Evolutionary conservation across 495 filamentous ascomycete genomes (phyloP), one percentile per base, ranked within the genome.

Genomic region (Staphylotrichum longicolle): DNA sequence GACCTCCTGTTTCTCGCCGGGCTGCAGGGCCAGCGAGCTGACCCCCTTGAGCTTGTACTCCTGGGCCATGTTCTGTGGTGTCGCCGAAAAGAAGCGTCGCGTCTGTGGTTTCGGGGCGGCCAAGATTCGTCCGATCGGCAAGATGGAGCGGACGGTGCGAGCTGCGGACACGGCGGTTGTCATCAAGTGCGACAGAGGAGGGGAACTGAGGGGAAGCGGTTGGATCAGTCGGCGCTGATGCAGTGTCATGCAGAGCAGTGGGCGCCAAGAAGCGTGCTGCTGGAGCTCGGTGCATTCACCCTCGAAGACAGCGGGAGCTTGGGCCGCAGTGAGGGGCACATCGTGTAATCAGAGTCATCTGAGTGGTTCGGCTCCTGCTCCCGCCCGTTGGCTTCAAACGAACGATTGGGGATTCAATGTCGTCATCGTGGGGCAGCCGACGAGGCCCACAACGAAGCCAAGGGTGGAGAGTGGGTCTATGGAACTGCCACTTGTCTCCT

Each of bases 41-140:
- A 96, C 77, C 58, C 81, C 87, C 68, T 94, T 96, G 65, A 98
- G 82, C 70, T 91, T 95, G 78, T 88, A 97, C 79, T 96, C 89
- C 58, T 88, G 73, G 27, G 78, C 76, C 80, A 83, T 82, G 20
- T 15, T 62, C 10, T 2, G 51, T 20, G 48, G 30, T 32, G 10
- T 6, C 12, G 62, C 56, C 9, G 62, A 45, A 9, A 50, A 64
- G 1, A 57, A 50, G 1, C 6, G 54, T 27, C 49, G 54, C 10
- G 44, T 20, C 35, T 10, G 9, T 14, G 27, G 7, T 7, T 2
- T 52, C 20, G 45, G 32, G 5, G 6, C 4, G 9, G 27, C 14
- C 2, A 53, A 41, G 15, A 64, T 57, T 15, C 49, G 55, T 54
- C 57, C 33, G 20, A 48, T 27, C 1, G 20, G 20, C 20, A 27